Base-by-base conservation (phyloP, 2,329 filamentous ascomycete species). In the Microcyclospora pomicola region DNA sequence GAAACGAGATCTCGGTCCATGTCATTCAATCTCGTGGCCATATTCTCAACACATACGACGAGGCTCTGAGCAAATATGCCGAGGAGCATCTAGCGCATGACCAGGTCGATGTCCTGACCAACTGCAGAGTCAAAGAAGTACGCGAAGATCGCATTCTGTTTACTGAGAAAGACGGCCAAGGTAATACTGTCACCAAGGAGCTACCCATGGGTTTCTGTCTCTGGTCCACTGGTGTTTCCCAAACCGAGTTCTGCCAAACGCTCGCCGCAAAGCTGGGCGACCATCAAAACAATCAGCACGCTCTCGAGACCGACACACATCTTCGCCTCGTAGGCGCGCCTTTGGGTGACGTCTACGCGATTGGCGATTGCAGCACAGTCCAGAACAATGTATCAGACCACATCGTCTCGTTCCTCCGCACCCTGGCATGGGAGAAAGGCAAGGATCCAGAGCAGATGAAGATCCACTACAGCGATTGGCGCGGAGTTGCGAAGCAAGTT, bases 31-130 rank as follows among this genome's bases (percentile, higher is more conserved):
- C 85, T 52, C 76, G 91, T 42, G 79, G 82, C 31, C 91, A 98
- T 51, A 98, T 98, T 46, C 69, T 98, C 24, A 98, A 98, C 65
- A 98, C 91, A 0, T 98, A 98, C 56, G 91, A 98, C 48, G 91
- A 98, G 63, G 80, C 85, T 0, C 71, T 98, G 1, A 95, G 87
- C 9, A 77, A 78, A 55, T 98, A 92, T 56, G 88, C 91, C 14
- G 91, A 98, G 62, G 75, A 83, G 37, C 79, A 83, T 31, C 95
- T 98, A 54, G 76, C 82, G 13, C 84, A 91, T 53, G 91, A 98
- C 57, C 77, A 87, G 49, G 81, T 98, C 40, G 80, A 93, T 33
- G 80, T 98, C 7, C 72, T 94, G 48, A 95, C 87, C 37, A 96
- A 95, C 59, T 80, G 91, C 1, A 76, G 91, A 42, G 91, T 98